phyloP scores from a whole-genome alignment of 2,329 filamentous ascomycete genomes.

The Paraphaeosphaeria minitans region DNA sequence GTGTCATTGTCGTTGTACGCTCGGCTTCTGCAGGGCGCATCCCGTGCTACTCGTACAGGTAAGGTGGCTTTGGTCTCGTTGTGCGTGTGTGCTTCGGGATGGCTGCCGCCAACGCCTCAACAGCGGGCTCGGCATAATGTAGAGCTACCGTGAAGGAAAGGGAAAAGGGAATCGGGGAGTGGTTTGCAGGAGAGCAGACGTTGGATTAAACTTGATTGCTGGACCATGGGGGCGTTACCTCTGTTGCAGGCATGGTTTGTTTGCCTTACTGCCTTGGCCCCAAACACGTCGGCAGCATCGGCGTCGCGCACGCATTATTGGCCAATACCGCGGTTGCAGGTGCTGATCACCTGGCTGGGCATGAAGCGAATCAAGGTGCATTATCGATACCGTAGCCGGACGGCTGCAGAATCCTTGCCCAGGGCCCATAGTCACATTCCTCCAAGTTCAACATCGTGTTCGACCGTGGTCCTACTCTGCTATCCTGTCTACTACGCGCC shows the following conservation, averaged over 20 bases:
- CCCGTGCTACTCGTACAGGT: background rate
- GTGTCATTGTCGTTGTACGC: background rate
- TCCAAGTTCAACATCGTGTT: conserved; percentile 21
- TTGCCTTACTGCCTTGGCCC: background rate
- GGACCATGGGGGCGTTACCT: background rate
- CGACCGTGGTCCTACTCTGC: conserved; percentile 23
- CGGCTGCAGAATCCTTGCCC: conserved; percentile 24
- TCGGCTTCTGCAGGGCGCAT: background rate
- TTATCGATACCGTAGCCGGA: conserved; percentile 34
- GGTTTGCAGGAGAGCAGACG: background rate
- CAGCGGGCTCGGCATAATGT: background rate
- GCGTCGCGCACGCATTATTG: conserved; percentile 18
- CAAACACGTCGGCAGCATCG: conserved; percentile 4
- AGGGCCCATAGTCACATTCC: conserved; percentile 30
- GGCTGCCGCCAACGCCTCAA: background rate
- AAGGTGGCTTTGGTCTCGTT: background rate
- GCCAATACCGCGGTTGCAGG: conserved; percentile 26
- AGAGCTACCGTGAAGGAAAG: background rate
- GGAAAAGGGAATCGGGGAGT: background rate
- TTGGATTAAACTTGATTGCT: conserved; percentile 2
- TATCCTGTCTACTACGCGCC: conserved; percentile 13
- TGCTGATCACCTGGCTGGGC: conserved; percentile 33
- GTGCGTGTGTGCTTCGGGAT: background rate
- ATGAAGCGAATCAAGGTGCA: conserved; percentile 19
- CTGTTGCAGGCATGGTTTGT: background rate